Percentiles rank a stretch among this genome's conserved stretches.
Conservation (phyloP, 306 rosid species). For the Vigna angularis region DNA sequence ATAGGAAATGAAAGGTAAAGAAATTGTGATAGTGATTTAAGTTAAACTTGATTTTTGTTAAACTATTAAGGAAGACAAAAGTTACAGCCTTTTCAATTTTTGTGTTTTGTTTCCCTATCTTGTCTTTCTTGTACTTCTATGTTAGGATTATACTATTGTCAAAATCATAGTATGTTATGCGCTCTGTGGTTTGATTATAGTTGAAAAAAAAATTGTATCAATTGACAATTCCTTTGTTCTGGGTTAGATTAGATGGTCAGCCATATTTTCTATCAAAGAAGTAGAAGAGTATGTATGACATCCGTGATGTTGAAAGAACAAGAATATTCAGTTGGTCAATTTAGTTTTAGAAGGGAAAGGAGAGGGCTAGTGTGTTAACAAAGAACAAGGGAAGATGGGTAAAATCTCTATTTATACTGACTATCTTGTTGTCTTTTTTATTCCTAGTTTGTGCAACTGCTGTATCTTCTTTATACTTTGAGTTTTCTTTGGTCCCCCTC, state of each 20-base stretch:
- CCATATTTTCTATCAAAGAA: neutral
- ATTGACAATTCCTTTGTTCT: neutral
- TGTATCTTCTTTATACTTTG: neutral
- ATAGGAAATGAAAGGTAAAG: slow-evolving; percentile 16
- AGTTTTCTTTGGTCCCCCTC: neutral
- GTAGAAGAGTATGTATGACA: neutral
- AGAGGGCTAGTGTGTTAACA: neutral
- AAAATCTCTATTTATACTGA: slow-evolving; percentile 7
- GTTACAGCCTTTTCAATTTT: neutral
- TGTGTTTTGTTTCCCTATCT: neutral
- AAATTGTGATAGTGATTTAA: slow-evolving; percentile 10
- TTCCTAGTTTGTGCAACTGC: neutral
- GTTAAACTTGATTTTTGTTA: slow-evolving; percentile 10
- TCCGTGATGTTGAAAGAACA: neutral
- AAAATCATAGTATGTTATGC: neutral
- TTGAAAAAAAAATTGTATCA: neutral
- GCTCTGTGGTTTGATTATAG: neutral
- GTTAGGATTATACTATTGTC: neutral
- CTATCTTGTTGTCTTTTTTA: neutral
- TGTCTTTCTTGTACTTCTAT: neutral
- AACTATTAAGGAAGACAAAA: neutral
- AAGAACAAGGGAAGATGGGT: neutral
- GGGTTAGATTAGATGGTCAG: neutral
- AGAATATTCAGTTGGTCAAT: slow-evolving; percentile 9
- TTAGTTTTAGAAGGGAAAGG: neutral